Base-by-base conservation (phyloP, 768 basidiomycete genomes). In the Hypholoma fasciculare region DNA sequence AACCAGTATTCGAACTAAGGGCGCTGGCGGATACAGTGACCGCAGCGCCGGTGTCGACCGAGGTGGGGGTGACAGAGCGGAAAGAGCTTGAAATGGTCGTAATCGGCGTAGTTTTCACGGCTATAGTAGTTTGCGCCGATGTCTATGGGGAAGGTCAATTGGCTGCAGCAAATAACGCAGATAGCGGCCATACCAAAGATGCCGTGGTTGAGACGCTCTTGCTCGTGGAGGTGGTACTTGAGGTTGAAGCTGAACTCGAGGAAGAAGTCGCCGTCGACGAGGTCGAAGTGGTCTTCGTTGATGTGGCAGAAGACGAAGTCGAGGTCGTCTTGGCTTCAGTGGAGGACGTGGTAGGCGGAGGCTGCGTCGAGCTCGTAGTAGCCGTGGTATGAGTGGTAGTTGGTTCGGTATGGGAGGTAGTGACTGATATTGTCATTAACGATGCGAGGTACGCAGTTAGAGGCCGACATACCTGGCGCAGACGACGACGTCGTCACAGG, bases 1-100 rank as follows among this genome's bases (percentile, higher is more conserved):
- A 61, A 9, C 59, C 56, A 12, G 56, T 56, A 16, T 61, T 49
- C 19, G 58, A 48, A 40, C 37, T 54, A 43, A 59, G 61, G 9
- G 66, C 36, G 16, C 51, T 50, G 48, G 68, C 65, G 4, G 61
- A 65, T 37, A 67, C 39, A 27, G 68, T 74, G 2, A 63, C 60
- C 9, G 62, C 49, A 30, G 44, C 39, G 40, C 60, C 60, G 20
- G 65, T 50, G 6, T 9, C 16, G 40, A 42, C 16, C 40, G 40
- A 16, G 20, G 65, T 63, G 40, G 64, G 58, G 7, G 58, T 47
- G 49, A 63, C 30, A 53, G n/a, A 17, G 61, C 40, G 27, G 57
- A 61, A 50, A 58, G 72, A 67, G 42, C 61, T 71, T 42, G 30
- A 26, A 19, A 59, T 48, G 19, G 46, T 40, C 40, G 44, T 40